Evolutionary conservation across 1,284 basidiomycete genomes (phyloP).

Genomic region (Trametes hirsuta): DNA sequence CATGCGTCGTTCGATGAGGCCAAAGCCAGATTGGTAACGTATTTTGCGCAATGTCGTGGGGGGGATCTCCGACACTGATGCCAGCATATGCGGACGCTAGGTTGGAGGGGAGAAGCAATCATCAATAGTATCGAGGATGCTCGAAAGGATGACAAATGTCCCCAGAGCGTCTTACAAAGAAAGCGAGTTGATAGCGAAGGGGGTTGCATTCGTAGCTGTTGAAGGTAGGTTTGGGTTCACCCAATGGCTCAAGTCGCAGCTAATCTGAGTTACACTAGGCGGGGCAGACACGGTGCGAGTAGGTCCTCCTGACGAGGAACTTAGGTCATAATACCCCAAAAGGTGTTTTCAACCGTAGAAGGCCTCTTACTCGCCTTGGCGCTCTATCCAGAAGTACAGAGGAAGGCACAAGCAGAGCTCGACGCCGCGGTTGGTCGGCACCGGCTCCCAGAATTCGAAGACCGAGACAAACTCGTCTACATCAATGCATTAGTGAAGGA

Average conservation of each 20-base stretch:
- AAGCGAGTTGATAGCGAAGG: too few species aligned
- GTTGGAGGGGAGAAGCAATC: too few species aligned
- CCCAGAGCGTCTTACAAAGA: too few species aligned
- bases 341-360: conserved; percentile 30
- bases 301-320: too few species aligned
- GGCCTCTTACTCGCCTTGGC: conserved; percentile 39
- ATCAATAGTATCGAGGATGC: too few species aligned
- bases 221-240: too few species aligned
- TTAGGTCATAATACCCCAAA: not conserved
- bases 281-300: not conserved
- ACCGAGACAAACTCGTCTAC: conserved; percentile 21
- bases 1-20: not conserved
- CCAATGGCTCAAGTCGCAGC: too few species aligned
- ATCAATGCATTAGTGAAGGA: conserved; percentile 29
- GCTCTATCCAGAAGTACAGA: conserved; percentile 38
- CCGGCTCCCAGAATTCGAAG: conserved; percentile 25
- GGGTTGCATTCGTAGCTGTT: too few species aligned
- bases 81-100: not conserved
- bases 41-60: not conserved
- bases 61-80: not conserved
- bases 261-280: too few species aligned
- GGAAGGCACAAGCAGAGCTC: conserved; percentile 35
- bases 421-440: conserved; percentile 31
- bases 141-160: too few species aligned
- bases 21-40: not conserved